A percentile compares a stretch with the other conserved stretches of the same genome.
phyloP scores from a whole-genome alignment of 83 land plant genomes.

The Picea engelmannii region DNA sequence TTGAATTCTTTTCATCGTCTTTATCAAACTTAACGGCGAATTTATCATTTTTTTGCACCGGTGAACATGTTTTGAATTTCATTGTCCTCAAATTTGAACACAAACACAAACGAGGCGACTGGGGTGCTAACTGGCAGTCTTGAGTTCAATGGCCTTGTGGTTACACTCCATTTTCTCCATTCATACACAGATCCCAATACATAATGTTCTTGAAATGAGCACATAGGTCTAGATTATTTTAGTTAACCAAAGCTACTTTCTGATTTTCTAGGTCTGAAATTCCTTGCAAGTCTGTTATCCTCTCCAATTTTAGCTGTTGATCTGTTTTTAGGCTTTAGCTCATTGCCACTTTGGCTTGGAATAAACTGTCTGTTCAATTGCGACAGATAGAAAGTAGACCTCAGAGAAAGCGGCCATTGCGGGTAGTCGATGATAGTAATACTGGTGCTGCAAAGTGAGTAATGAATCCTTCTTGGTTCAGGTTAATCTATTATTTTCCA shows the following conservation, averaged over 20 bases:
- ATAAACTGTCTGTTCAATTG: neutral
- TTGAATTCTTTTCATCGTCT: no score
- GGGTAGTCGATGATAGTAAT: conserved; percentile 88
- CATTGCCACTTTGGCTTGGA: neutral
- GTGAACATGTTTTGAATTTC: neutral
- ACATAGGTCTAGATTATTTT: neutral
- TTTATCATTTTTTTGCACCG: no score
- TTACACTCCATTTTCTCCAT: neutral
- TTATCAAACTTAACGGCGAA: no score
- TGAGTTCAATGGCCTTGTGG: neutral
- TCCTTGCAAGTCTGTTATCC: no score
- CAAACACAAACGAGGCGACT: no score
- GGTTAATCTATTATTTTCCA: neutral
- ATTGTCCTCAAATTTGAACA: neutral
- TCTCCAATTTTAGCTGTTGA: neutral
- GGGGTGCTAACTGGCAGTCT: neutral
- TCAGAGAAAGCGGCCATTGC: conserved; percentile 75
- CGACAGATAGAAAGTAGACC: conserved; percentile 95
- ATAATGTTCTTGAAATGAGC: neutral
- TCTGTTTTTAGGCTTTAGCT: neutral
- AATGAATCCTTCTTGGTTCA: neutral
- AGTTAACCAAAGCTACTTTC: neutral
- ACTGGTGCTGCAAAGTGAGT: conserved; percentile 79
- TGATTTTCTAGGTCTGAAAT: neutral
- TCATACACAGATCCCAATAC: neutral